Conservation (phyloP, 768 basidiomycete species). For the Macrolepiota dolichaula region DNA sequence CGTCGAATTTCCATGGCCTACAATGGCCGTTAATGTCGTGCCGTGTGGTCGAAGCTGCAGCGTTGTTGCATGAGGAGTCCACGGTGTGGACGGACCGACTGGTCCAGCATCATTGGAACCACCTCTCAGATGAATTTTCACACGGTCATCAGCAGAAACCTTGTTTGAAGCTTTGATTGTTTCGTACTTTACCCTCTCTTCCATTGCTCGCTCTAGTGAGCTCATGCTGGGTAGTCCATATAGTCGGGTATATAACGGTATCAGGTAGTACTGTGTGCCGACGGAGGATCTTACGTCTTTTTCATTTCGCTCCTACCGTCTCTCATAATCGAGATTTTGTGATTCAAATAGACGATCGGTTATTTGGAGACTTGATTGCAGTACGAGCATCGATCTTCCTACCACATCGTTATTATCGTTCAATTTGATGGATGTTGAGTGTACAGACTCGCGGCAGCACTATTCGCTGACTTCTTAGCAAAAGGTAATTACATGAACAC, state of each 20-base stretch:
- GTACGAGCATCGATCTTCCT: background rate
- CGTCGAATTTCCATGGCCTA: constrained; percentile 33
- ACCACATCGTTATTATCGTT: background rate
- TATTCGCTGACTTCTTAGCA: background rate
- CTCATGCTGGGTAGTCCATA: background rate
- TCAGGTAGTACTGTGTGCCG: background rate
- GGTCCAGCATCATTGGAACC: constrained; percentile 2
- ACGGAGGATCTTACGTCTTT: background rate
- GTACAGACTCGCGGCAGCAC: background rate
- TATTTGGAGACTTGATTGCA: background rate
- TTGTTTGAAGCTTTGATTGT: background rate
- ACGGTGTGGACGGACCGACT: constrained; percentile 9
- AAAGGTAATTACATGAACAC: background rate
- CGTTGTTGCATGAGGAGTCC: constrained; percentile 7
- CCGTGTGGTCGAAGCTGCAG: background rate
- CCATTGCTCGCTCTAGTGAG: background rate
- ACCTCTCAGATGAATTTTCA: constrained; percentile 3
- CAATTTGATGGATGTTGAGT: background rate
- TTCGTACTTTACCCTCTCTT: background rate
- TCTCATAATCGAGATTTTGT: background rate
- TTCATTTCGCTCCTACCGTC: background rate
- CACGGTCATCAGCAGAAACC: constrained; percentile 9
- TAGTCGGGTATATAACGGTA: background rate
- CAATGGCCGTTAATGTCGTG: background rate
- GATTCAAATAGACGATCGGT: background rate